phyloP scores from a whole-genome alignment of 768 basidiomycete genomes.

The Pulveroboletus ravenelii region DNA sequence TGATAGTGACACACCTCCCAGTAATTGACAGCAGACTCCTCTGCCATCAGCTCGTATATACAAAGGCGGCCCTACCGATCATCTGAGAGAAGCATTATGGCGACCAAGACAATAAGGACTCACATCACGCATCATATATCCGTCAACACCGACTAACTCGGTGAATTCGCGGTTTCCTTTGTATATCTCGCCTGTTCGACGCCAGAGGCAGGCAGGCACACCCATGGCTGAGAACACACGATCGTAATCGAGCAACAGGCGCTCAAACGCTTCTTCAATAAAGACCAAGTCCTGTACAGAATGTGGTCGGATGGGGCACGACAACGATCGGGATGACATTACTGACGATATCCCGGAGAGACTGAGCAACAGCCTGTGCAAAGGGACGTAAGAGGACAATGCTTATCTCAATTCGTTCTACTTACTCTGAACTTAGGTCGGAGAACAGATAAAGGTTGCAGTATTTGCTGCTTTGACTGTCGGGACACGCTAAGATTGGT shows the following conservation, averaged over 20 bases:
- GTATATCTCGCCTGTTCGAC: conserved; percentile 96
- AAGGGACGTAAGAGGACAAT: background rate
- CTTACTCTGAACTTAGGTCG: conserved; percentile 80
- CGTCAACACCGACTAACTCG: conserved; percentile 82
- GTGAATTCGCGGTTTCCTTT: conserved; percentile 97
- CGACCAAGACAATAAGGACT: conserved; percentile 19
- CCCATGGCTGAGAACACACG: conserved; percentile 94
- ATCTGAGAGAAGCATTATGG: background rate
- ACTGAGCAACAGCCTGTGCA: conserved; percentile 68
- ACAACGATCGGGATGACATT: background rate
- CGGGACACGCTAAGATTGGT: conserved; percentile 63
- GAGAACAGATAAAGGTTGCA: conserved; percentile 82
- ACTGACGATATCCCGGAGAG: conserved; percentile 74
- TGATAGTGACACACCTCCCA: conserved; percentile 68
- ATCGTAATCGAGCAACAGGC: conserved; percentile 91
- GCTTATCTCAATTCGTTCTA: background rate
- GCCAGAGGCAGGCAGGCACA: conserved; percentile 95
- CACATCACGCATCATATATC: conserved; percentile 83
- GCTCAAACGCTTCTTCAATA: conserved; percentile 97
- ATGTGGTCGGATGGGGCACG: background rate
- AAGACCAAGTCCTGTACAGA: conserved; percentile 78
- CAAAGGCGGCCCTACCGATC: conserved; percentile 71
- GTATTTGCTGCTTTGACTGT: conserved; percentile 86
- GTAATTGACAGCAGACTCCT: conserved; percentile 94
- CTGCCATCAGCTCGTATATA: conserved; percentile 98